A percentile compares a stretch with the other conserved stretches of the same genome.
These are phyloP conservation scores for Eragrostis curvula DNA, from an alignment of 176 grass and related monocot genomes.

Conservation along the genomic window DNA sequence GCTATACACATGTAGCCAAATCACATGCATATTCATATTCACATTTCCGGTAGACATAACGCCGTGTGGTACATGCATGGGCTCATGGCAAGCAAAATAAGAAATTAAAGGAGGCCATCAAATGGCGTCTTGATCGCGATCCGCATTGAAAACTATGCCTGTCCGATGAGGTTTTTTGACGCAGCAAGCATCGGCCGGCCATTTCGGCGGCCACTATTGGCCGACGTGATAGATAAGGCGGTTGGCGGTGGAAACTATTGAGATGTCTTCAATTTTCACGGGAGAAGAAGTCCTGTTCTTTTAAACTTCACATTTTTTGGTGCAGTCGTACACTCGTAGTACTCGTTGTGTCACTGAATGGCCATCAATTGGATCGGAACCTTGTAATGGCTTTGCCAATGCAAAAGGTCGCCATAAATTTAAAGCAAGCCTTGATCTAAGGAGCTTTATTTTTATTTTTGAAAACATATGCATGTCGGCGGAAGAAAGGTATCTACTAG, in stretches of 20 bases:
- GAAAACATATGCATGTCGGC: not conserved
- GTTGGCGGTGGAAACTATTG: constrained; percentile 34
- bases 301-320: not conserved
- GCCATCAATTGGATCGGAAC: not conserved
- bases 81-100: not conserved
- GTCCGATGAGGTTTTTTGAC: constrained; percentile 13
- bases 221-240: constrained; percentile 38
- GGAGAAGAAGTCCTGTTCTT: not conserved
- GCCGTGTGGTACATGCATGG: not conserved
- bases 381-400: not conserved
- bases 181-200: not conserved
- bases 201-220: constrained; percentile 36
- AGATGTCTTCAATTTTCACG: constrained; percentile 28
- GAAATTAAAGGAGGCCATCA: not conserved
- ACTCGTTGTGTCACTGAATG: not conserved
- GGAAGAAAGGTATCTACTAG: not conserved
- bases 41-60: constrained; percentile 12
- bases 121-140: not conserved
- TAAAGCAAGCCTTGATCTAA: not conserved
- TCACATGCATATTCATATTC: not conserved
- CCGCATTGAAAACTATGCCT: constrained; percentile 2
- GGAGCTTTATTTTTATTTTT: not conserved
- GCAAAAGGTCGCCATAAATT: not conserved
- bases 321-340: not conserved
- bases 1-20: not conserved